Evolutionary conservation across 768 basidiomycete species (phyloP), one percentile per base, ranked within the genome.

Genomic region (Suillus subluteus): DNA sequence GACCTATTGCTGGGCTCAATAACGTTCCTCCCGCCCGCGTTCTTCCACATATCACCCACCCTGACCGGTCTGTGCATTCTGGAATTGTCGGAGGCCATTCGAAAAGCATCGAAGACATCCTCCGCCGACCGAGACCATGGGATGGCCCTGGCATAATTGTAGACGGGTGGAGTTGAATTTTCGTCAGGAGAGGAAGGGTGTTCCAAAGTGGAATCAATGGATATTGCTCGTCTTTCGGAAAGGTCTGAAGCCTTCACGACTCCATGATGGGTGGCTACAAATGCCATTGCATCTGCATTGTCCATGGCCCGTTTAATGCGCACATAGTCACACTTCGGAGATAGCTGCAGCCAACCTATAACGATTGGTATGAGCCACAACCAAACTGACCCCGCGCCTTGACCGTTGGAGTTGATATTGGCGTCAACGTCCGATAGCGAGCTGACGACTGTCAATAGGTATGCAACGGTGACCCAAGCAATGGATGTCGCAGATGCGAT

Each of bases 391-490:
- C 78, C 82, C 8, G 80, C 77, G 26, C 75, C 79, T 62, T 81
- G 76, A 0, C 82, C 82, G 40, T 74, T 79, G 1, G 75, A 72
- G 38, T 77, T 70, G 2, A 81, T 67, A 18, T 71, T 44, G 4
- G 67, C 64, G 15, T 26, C 44, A 1, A 76, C 52, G 40, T 58
- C 70, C 50, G 65, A 68, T 61, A 70, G 62, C 30, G 71, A 73
- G 54, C 79, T 74, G 21, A 79, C 61, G 35, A 82, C 69, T 7
- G 81, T 82, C 67, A 82, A 75, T 3, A 76, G 62, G 65, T 83
- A 84, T 1, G 83, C 82, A 11, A 84, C 72, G 40, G 81, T 65
- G 6, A 84, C 83, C 82, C 82, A 85, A 0, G 71, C 67, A 18
- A 84, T 81, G 4, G 79, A 80, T 9, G 77, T 74, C 1, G 72